A percentile compares a stretch with the other conserved stretches of the same genome.
Conservation (phyloP, 176 grass and related monocot species). For the Aegilops longissima region DNA sequence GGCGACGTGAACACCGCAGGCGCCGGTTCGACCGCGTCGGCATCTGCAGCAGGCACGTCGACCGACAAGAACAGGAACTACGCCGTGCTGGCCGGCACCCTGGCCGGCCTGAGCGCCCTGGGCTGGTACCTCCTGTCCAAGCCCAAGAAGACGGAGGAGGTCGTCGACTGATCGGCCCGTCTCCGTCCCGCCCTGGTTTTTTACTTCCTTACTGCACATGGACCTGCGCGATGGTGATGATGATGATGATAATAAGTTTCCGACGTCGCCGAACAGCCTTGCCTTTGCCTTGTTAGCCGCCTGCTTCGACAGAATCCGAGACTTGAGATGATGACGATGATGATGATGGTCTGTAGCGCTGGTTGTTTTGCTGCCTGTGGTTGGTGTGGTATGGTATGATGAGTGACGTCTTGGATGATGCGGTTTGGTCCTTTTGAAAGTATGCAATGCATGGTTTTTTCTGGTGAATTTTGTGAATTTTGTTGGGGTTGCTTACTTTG, state of each 20-base stretch:
- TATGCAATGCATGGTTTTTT: neutral
- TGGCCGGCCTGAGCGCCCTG: conserved; percentile 56
- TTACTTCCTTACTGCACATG: conserved; percentile 32
- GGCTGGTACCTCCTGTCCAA: conserved; percentile 90
- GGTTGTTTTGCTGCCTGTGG: neutral
- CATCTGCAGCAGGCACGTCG: conserved; percentile 45
- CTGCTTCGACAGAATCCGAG: neutral
- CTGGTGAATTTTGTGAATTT: neutral
- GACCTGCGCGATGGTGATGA: neutral
- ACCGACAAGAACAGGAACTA: conserved; percentile 48
- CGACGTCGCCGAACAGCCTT: neutral
- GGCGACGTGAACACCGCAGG: conserved; percentile 17
- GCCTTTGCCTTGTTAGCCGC: neutral
- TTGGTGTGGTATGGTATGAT: neutral
- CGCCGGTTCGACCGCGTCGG: conserved; percentile 22
- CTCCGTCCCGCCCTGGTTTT: neutral
- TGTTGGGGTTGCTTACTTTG: too few relatives aligned
- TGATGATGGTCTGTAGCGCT: neutral
- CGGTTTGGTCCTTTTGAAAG: neutral
- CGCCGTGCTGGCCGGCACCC: conserved; percentile 62
- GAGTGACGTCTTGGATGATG: neutral
- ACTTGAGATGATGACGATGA: neutral
- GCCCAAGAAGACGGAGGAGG: conserved; percentile 73
- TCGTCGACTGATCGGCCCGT: conserved; percentile 33
- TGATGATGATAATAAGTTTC: conserved; percentile 31